phyloP scores from a whole-genome alignment of 2,329 filamentous ascomycete genomes.

The Trichoderma pleuroti region DNA sequence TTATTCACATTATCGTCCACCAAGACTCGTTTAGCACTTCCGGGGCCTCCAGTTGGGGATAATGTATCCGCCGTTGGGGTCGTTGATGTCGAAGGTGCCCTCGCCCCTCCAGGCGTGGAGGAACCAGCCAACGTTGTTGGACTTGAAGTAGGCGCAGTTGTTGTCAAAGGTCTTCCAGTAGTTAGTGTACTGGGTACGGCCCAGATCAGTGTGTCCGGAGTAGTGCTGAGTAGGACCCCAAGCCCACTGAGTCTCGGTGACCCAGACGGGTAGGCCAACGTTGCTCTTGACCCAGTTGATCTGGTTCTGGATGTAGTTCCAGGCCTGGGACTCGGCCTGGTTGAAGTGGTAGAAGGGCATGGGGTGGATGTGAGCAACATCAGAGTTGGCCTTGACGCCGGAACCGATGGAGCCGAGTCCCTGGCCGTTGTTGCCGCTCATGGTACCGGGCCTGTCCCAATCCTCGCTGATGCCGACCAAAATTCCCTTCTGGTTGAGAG shows the following conservation, averaged over 20 bases:
- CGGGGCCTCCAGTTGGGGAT: constrained; percentile 23
- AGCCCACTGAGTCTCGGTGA: constrained; percentile 24
- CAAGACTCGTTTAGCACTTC: constrained; percentile 19
- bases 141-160: constrained; percentile 24
- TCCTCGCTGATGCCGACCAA: constrained; percentile 24
- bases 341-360: constrained; percentile 25
- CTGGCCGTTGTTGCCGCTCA: constrained; percentile 18
- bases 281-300: constrained; percentile 21
- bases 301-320: constrained; percentile 22
- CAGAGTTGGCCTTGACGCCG: constrained; percentile 23
- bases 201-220: constrained; percentile 20
- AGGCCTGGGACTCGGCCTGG: constrained; percentile 18
- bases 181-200: constrained; percentile 20
- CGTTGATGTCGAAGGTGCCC: constrained; percentile 22
- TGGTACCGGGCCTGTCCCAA: constrained; percentile 23
- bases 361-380: constrained; percentile 24
- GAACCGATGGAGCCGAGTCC: constrained; percentile 19
- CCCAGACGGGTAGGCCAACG: constrained; percentile 21
- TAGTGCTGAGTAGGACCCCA: constrained; percentile 23
- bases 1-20: background rate
- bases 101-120: constrained; percentile 23
- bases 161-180: constrained; percentile 23
- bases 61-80: constrained; percentile 22
- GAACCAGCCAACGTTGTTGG: constrained; percentile 23
- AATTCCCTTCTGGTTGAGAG: constrained; percentile 19